phyloP scores from a whole-genome alignment of 805 yeast genomes.

The Zygotorulaspora chibaensis region DNA sequence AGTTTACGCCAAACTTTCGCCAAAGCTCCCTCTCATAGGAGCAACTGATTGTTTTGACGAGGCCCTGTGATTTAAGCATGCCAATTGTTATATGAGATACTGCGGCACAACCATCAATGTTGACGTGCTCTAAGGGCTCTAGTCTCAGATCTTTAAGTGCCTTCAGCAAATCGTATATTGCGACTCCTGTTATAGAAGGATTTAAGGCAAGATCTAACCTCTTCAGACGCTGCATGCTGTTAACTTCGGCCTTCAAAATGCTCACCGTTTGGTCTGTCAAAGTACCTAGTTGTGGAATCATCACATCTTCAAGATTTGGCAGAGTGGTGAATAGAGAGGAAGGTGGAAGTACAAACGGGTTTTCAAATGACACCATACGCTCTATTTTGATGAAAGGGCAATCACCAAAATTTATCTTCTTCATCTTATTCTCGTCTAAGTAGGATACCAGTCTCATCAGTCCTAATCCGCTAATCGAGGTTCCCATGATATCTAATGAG shows the following conservation, averaged over 20 bases:
- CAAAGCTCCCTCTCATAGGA: conserved; percentile 29
- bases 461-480: conserved; percentile 28
- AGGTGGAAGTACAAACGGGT: conserved; percentile 14
- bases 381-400: conserved; percentile 22
- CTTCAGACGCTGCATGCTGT: conserved; percentile 15
- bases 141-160: conserved; percentile 15
- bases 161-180: conserved; percentile 27
- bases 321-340: conserved; percentile 11
- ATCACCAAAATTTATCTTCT: conserved; percentile 29
- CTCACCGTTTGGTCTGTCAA: conserved; percentile 21
- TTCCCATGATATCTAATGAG: conserved; percentile 29
- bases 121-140: conserved; percentile 19
- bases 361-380: conserved; percentile 2
- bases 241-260: conserved; percentile 14
- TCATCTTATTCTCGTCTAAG: conserved; percentile 10
- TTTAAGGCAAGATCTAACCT: conserved; percentile 31
- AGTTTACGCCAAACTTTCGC: conserved; percentile 30
- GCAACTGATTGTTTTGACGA: conserved; percentile 27
- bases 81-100: conserved; percentile 30
- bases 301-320: conserved; percentile 21
- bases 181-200: conserved; percentile 30
- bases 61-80: conserved; percentile 18
- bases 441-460: conserved; percentile 17
- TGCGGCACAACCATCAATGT: conserved; percentile 28
- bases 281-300: conserved; percentile 26